Base-by-base conservation (phyloP, 2,329 filamentous ascomycete species). In the Calonectria henricotiae region DNA sequence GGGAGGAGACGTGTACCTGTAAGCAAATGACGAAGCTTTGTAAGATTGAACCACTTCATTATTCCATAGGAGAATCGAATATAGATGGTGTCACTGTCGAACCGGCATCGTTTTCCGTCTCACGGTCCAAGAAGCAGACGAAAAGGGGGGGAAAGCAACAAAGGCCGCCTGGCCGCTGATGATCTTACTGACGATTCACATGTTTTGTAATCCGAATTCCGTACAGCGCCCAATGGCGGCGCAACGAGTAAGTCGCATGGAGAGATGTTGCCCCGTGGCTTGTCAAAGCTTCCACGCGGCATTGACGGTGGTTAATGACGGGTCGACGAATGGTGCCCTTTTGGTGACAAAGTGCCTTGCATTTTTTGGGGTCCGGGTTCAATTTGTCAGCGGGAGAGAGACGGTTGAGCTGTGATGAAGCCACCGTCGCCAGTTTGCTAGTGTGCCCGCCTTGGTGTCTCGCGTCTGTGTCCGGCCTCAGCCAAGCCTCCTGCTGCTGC, bases 161-260 rank as follows among this genome's bases (percentile, higher is more conserved):
- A 30, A 13, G 47, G 27, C 20, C 20, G 37, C 47, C 23, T 43
- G 55, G 23, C 27, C 27, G 27, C 27, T 4, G 4, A 30, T 12
- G 30, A 61, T 30, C 37, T 44, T 25, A 30, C 39, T 44, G 55
- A 41, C 39, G n/a, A 32, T 44, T 43, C 12, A 15, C 39, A 43
- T 61, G 55, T 61, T 71, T 68, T 58, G 66, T 70, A 49, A 69
- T 44, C 62, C 64, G 20, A 12, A 30, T 17, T 25, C 9, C 43
- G 43, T 11, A 13, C 60, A 23, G 25, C 39, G 5, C 23, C 49
- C 37, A 47, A 55, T 55, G 3, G 66, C 66, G 35, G 35, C 5
- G 15, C 32, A 12, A 17, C 35, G 32, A 51, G 54, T 46, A 58
- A 15, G 51, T 32, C 39, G 27, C 30, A 43, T 32, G 62, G 49